Conservation (phyloP, 2,329 filamentous ascomycete species). For the Microdochium bolleyi region DNA sequence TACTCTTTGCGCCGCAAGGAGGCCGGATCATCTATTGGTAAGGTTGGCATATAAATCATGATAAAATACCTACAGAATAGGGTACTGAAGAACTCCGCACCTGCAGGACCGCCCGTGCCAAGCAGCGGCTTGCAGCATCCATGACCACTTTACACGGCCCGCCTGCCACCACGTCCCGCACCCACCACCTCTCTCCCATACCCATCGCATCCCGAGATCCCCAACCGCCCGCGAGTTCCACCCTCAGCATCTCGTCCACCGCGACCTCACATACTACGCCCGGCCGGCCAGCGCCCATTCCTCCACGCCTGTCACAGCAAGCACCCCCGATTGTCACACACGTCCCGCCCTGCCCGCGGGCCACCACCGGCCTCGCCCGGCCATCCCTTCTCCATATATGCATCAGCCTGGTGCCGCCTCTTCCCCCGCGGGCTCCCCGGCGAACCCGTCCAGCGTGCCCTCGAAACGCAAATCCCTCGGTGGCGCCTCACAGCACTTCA, state of each 20-base stretch:
- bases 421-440: not conserved
- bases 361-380: not conserved
- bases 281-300: no score
- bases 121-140: not conserved
- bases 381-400: not conserved
- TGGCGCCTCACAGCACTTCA: constrained; percentile 13
- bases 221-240: not conserved
- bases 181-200: not conserved
- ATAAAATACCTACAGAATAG: no score
- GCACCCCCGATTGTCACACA: no score
- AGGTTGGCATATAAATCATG: no score
- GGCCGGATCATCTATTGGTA: no score
- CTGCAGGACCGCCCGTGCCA: not conserved
- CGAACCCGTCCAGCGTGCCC: constrained; percentile 1
- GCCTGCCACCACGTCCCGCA: not conserved
- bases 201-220: not conserved
- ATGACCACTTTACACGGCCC: not conserved
- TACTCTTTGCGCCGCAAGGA: no score
- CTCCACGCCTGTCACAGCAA: no score
- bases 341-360: not conserved
- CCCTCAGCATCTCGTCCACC: not conserved
- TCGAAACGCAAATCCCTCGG: constrained; percentile 15
- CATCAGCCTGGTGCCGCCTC: constrained; percentile 1
- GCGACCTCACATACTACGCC: not conserved
- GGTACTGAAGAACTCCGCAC: not conserved